Evolutionary conservation across 805 yeast species (phyloP), one percentile per base, ranked within the genome.

Genomic region (Saccharomyces eubayanus): DNA sequence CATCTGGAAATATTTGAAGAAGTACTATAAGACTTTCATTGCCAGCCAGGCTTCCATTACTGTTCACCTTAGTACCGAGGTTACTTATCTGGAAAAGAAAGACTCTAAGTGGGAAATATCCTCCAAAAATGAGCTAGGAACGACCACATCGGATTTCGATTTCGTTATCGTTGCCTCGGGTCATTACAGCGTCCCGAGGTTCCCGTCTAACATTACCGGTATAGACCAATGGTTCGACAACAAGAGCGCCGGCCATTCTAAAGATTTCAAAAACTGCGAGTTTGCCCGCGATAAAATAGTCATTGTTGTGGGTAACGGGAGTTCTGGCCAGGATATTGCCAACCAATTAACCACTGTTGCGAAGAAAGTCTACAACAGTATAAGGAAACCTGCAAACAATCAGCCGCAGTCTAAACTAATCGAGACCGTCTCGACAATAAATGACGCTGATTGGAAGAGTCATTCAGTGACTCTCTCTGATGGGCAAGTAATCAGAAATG

Each of bases 1-100:
- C 50, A 90, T 90, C 6, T 73, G 76, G 47, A 62, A 76, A 28
- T 90, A 90, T 66, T 66, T 90, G 55, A 70, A 75, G 47, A 58
- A 70, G n/a, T 89, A 86, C 62, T 71, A 81, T 31, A 65, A 72
- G 28, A 49, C 29, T 5, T 64, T 62, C 46, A 57, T 67, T 43
- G 56, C 54, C 46, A 65, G 69, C 10, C 62, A 62, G 6, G 48
- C 57, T 2, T 68, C 71, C 40, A 57, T 67, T 49, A 60, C 64
- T 64, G 65, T 57, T 63, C 74, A 59, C 47, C 54, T 62, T 31
- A 52, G 53, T 9, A 55, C 59, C 12, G 61, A 62, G 21, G 69
- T 73, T 5, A 53, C 54, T 9, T 43, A 48, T 53, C 57, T 63
- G 46, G 48, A 54, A 20, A 60, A 60, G 50, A 40, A 47, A 3